Conservation (phyloP, 2,329 filamentous ascomycete genomes). For the Hypoxylon sp. region DNA sequence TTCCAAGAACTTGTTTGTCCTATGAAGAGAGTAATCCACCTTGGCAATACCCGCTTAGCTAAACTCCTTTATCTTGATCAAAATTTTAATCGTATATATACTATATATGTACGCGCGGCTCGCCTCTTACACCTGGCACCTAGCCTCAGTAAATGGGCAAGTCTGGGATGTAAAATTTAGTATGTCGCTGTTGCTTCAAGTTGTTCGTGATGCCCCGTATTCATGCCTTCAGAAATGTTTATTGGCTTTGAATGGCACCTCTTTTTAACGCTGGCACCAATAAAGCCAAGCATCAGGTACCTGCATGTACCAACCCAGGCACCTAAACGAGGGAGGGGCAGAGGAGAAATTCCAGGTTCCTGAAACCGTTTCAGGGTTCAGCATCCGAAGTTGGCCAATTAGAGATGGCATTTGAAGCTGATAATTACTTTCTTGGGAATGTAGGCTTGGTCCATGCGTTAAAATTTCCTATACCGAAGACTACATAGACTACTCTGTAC, state of each 20-base stretch:
- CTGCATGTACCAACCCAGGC: not conserved
- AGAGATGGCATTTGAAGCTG: constrained; percentile 5
- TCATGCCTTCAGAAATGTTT: not conserved
- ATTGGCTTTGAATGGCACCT: not conserved
- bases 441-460: constrained; percentile 20
- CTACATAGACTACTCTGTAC: not conserved
- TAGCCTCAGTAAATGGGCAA: not conserved
- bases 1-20: not conserved
- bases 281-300: constrained; percentile 21
- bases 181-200: not conserved
- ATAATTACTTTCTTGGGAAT: constrained; percentile 46
- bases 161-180: not conserved
- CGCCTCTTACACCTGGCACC: not conserved
- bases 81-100: not conserved
- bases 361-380: constrained; percentile 48
- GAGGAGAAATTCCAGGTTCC: constrained; percentile 35
- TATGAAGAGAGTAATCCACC: not conserved
- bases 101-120: not conserved
- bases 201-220: not conserved
- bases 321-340: constrained; percentile 17
- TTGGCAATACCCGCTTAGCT: not conserved
- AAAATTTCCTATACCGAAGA: constrained; percentile 21
- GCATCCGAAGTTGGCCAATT: constrained; percentile 38
- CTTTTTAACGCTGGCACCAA: not conserved
- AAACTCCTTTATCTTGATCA: not conserved